These are phyloP conservation scores for Rutstroemia sydowiana DNA, from an alignment of 2,329 filamentous ascomycete genomes.

Conservation along the genomic window DNA sequence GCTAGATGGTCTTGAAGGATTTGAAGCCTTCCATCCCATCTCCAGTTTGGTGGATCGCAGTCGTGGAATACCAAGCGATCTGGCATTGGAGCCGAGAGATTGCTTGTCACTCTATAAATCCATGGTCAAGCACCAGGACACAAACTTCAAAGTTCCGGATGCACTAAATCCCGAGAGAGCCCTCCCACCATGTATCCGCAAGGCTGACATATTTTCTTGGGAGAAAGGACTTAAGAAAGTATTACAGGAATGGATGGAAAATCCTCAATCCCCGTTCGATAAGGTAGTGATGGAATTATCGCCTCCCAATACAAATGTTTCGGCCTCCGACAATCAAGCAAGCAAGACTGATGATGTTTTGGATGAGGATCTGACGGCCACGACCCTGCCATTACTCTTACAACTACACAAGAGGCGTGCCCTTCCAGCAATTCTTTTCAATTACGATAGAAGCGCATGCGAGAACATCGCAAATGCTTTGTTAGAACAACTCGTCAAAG, in stretches of 20 bases:
- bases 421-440: slow-evolving; percentile 69
- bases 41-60: slow-evolving; percentile 53
- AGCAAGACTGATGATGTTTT: too few relatives aligned
- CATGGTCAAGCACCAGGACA: slow-evolving; percentile 52
- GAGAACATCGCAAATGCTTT: slow-evolving; percentile 50
- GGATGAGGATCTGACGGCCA: slow-evolving; percentile 34
- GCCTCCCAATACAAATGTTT: slow-evolving; percentile 4
- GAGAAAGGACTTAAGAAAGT: slow-evolving; percentile 51
- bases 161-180: slow-evolving; percentile 42
- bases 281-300: slow-evolving; percentile 40
- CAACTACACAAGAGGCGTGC: slow-evolving; percentile 56
- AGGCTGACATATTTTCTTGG: slow-evolving; percentile 61
- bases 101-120: slow-evolving; percentile 58
- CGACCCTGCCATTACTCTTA: slow-evolving; percentile 49
- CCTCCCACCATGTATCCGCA: slow-evolving; percentile 49
- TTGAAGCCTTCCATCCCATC: slow-evolving; percentile 52
- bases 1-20: slow-evolving; percentile 34
- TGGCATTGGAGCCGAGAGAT: slow-evolving; percentile 64
- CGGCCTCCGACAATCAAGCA: too few relatives aligned
- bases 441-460: slow-evolving; percentile 62
- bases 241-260: slow-evolving; percentile 53
- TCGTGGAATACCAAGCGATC: slow-evolving; percentile 58
- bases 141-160: slow-evolving; percentile 41
- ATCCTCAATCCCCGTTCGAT: slow-evolving; percentile 38
- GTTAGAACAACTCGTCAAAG: slow-evolving; percentile 43